Percentiles rank a stretch among this genome's conserved stretches.
Evolutionary conservation across 2,329 filamentous ascomycete species (phyloP).

Genomic region (Pleoardoris graminearum): DNA sequence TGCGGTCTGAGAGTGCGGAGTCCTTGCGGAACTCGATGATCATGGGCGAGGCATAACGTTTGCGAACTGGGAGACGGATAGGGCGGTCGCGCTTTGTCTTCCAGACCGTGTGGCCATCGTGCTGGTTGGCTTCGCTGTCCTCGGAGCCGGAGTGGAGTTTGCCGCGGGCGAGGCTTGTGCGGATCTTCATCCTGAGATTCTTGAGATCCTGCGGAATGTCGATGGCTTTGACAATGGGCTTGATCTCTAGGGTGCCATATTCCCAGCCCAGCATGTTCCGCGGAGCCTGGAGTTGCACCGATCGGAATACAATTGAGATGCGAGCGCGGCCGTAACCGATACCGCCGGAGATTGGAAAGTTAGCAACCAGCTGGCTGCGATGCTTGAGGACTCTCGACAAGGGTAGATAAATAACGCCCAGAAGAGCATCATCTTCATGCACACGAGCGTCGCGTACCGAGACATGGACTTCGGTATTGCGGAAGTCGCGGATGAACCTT

Average conservation of each 20-base stretch:
- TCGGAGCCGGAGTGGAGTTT: conserved; percentile 58
- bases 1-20: conserved; percentile 57
- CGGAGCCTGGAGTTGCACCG: conserved; percentile 65
- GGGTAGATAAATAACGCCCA: conserved; percentile 72
- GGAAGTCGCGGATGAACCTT: conserved; percentile 71
- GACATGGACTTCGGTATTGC: conserved; percentile 67
- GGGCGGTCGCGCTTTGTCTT: conserved; percentile 51
- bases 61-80: conserved; percentile 61
- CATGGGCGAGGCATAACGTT: conserved; percentile 62
- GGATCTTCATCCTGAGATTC: conserved; percentile 61
- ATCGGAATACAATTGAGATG: conserved; percentile 74
- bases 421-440: conserved; percentile 68
- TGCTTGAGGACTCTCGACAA: conserved; percentile 64
- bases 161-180: conserved; percentile 60
- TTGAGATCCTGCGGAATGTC: conserved; percentile 55
- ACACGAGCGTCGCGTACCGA: conserved; percentile 68
- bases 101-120: conserved; percentile 55
- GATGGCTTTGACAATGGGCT: conserved; percentile 55
- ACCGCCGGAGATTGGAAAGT: conserved; percentile 70
- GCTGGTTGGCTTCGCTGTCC: conserved; percentile 30
- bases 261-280: conserved; percentile 68
- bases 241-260: conserved; percentile 69
- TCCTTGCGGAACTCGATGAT: conserved; percentile 64
- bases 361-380: conserved; percentile 66
- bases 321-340: conserved; percentile 71